Conservation (phyloP, 352 stramenopile genomes). For the Pythium guiyangense region DNA sequence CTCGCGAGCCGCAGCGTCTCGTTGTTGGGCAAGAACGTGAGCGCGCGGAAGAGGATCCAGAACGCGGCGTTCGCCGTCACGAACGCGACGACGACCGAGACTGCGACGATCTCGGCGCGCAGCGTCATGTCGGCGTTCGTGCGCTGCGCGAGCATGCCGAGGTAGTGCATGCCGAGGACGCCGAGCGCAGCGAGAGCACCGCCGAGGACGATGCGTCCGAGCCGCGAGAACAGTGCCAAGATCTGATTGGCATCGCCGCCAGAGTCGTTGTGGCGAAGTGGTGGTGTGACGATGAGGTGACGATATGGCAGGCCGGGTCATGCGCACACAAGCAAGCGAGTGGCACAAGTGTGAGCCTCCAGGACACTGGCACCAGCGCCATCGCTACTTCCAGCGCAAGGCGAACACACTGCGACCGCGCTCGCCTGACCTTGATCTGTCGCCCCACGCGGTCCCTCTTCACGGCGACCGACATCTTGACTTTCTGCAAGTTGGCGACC, state of each 20-base stretch:
- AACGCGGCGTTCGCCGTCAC: constrained; percentile 52
- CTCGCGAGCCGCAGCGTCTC: constrained; percentile 41
- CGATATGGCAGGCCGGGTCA: not conserved
- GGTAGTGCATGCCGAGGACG: constrained; percentile 69
- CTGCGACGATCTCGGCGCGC: constrained; percentile 25
- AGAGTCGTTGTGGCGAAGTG: not conserved
- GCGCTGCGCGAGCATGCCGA: constrained; percentile 62
- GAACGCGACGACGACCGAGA: constrained; percentile 47
- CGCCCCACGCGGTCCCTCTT: constrained; percentile 10
- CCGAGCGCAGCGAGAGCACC: constrained; percentile 46
- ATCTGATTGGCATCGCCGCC: constrained; percentile 10
- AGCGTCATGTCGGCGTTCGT: constrained; percentile 35
- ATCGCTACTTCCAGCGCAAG: too few relatives aligned
- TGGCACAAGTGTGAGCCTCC: not conserved
- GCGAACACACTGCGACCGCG: too few relatives aligned
- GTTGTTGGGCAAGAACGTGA: constrained; percentile 52
- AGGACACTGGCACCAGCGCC: not conserved
- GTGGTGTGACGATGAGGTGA: too few relatives aligned
- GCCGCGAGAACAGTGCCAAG: constrained; percentile 48
- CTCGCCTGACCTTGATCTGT: constrained; percentile 13
- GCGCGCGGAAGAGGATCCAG: constrained; percentile 64
- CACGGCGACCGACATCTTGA: constrained; percentile 14
- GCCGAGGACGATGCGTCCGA: constrained; percentile 37
- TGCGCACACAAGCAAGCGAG: not conserved
- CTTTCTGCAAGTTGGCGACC: constrained; percentile 10